Conservation (phyloP, 306 rosid genomes). For the Mimosa bimucronata region DNA sequence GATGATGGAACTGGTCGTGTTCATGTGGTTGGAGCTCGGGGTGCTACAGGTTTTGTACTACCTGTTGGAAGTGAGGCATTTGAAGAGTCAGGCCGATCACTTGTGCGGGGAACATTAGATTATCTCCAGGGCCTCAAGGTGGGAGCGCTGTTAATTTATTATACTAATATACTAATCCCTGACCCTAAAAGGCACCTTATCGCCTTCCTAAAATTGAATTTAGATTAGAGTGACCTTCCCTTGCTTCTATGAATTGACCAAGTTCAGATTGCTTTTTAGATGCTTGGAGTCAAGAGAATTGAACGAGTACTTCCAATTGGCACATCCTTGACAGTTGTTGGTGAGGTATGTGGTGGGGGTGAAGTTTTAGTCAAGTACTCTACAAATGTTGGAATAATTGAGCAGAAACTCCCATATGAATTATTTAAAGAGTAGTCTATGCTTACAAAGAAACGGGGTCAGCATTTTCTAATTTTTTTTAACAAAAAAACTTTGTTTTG, state of each 20-base stretch:
- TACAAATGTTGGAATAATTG: not conserved
- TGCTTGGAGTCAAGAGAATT: constrained; percentile 97
- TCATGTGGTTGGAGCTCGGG: constrained; percentile 88
- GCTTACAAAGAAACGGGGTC: constrained; percentile 25
- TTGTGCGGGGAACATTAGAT: constrained; percentile 95
- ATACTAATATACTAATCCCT: constrained; percentile 5
- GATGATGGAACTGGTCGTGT: constrained; percentile 90
- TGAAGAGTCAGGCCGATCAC: constrained; percentile 96
- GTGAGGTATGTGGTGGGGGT: constrained; percentile 69
- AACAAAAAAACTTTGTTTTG: constrained; percentile 15
- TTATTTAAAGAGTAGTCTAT: constrained; percentile 17
- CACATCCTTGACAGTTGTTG: constrained; percentile 93
- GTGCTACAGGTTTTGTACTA: constrained; percentile 80
- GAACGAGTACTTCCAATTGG: constrained; percentile 95
- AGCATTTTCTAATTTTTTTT: constrained; percentile 3
- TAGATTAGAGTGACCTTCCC: constrained; percentile 24
- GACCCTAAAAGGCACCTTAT: constrained; percentile 5
- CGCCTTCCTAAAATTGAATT: not conserved
- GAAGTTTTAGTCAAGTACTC: not conserved
- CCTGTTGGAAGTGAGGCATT: constrained; percentile 91
- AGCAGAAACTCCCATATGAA: not conserved
- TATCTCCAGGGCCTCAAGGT: constrained; percentile 99
- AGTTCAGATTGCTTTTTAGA: constrained; percentile 46
- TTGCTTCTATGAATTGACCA: constrained; percentile 29
- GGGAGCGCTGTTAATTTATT: constrained; percentile 44